These are phyloP conservation scores for Aureobasidium sp. DNA, from an alignment of 2,329 filamentous ascomycete genomes.

Conservation along the genomic window DNA sequence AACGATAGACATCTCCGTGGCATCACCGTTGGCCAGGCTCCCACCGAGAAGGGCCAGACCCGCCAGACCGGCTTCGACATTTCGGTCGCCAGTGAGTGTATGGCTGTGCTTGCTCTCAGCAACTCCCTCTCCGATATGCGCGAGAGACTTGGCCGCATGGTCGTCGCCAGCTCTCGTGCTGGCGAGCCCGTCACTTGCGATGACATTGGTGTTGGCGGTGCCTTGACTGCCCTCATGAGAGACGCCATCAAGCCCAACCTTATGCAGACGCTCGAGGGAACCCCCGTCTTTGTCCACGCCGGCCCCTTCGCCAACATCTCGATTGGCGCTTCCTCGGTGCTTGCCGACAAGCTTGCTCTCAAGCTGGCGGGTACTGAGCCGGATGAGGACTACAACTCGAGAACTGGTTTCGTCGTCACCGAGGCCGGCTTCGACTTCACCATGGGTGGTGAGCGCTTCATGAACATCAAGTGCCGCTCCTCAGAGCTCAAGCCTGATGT, in stretches of 20 bases:
- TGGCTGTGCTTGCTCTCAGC: conserved; percentile 94
- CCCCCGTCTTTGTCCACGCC: conserved; percentile 94
- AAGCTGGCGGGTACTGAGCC: conserved; percentile 93
- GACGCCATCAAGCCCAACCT: conserved; percentile 98
- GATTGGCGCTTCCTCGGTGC: conserved; percentile 90
- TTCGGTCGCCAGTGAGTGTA: conserved; percentile 93
- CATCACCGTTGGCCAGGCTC: conserved; percentile 78
- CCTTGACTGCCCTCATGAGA: conserved; percentile 89
- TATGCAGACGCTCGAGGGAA: conserved; percentile 97
- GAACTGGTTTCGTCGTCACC: conserved; percentile 89
- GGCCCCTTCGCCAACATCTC: conserved; percentile 98
- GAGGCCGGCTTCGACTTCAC: conserved; percentile 99
- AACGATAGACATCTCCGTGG: conserved; percentile 91
- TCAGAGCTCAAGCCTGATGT: conserved; percentile 89
- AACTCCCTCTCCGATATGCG: conserved; percentile 83
- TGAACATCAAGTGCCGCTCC: conserved; percentile 98
- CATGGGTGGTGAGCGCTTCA: conserved; percentile 98
- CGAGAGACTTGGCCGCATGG: conserved; percentile 90
- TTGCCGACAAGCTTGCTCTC: conserved; percentile 90
- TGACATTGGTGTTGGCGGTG: conserved; percentile 87
- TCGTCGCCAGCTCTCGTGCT: conserved; percentile 75
- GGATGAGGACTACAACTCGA: conserved; percentile 75
- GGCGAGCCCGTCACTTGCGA: conserved; percentile 95
- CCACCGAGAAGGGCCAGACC: conserved; percentile 83
- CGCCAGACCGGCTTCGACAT: conserved; percentile 95